A percentile compares a stretch with the other conserved stretches of the same genome.
These are phyloP conservation scores for Symbiodinium pilosum DNA, from an alignment of 73 alveolate species.

Conservation along the genomic window DNA sequence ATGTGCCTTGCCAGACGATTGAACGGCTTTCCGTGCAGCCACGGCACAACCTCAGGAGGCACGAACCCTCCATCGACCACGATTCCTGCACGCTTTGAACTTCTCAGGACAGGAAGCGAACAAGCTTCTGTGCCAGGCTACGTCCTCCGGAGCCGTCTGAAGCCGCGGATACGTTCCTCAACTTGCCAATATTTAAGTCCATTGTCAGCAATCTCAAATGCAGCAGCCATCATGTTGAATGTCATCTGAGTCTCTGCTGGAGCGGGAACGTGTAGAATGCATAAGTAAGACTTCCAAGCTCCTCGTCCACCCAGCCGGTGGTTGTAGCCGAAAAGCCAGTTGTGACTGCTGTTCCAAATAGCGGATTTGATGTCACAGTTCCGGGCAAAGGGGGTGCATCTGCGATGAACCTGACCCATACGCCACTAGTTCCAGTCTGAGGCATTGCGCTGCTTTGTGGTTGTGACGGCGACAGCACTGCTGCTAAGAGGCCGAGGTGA, in stretches of 20 bases:
- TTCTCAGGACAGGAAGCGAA: background rate
- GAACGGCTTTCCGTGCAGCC: background rate
- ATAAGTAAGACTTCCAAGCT: background rate
- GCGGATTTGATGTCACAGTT: background rate
- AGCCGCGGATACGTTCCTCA: background rate
- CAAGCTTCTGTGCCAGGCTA: background rate
- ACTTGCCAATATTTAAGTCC: background rate
- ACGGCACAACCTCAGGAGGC: background rate
- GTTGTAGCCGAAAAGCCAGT: conserved; percentile 14
- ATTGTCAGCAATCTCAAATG: background rate
- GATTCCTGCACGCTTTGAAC: background rate
- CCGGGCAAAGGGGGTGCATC: conserved; percentile 51
- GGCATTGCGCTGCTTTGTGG: no score
- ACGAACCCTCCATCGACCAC: background rate
- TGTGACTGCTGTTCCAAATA: conserved; percentile 36
- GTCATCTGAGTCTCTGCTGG: background rate
- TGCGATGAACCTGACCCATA: conserved; percentile 22
- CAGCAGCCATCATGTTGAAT: background rate
- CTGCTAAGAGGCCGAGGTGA: background rate
- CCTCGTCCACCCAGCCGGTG: conserved; percentile 46
- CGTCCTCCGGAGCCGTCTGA: background rate
- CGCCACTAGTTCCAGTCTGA: no score
- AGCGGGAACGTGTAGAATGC: conserved; percentile 39
- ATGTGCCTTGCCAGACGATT: background rate
- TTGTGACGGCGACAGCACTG: no score